These are phyloP conservation scores for Hypoxylon sp. DNA, from an alignment of 2,329 filamentous ascomycete genomes.

Conservation along the genomic window DNA sequence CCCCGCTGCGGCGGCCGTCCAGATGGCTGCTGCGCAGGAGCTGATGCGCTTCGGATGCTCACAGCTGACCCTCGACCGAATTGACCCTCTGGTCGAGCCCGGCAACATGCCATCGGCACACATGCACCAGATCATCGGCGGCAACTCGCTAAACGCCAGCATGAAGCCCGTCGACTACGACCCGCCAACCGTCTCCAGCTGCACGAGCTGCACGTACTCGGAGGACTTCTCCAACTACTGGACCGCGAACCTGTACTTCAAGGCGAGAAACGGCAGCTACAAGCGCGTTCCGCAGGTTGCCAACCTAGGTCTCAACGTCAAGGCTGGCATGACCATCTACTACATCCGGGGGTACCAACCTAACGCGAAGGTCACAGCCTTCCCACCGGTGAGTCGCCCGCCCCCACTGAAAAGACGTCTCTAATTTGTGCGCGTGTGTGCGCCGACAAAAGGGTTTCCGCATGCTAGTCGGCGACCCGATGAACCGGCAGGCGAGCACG, in stretches of 20 bases:
- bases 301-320: conserved; percentile 52
- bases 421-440: background rate
- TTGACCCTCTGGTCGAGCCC: conserved; percentile 53
- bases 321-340: conserved; percentile 54
- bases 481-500: conserved; percentile 49
- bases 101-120: conserved; percentile 53
- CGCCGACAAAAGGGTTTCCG: conserved; percentile 51
- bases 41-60: conserved; percentile 58
- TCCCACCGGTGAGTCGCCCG: conserved; percentile 48
- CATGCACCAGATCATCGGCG: conserved; percentile 55
- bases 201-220: conserved; percentile 55
- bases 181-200: conserved; percentile 50
- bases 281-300: conserved; percentile 54
- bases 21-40: conserved; percentile 53
- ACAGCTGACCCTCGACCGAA: conserved; percentile 55
- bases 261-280: conserved; percentile 54
- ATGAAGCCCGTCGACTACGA: conserved; percentile 50
- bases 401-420: conserved; percentile 8
- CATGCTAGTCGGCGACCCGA: conserved; percentile 53
- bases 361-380: conserved; percentile 52
- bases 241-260: conserved; percentile 55
- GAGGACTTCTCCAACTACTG: conserved; percentile 56
- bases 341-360: conserved; percentile 54
- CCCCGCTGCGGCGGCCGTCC: conserved; percentile 50
- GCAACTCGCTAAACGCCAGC: conserved; percentile 55